These are phyloP conservation scores for Aureobasidium mangrovei DNA, from an alignment of 2,329 filamentous ascomycete genomes.

Conservation along the genomic window DNA sequence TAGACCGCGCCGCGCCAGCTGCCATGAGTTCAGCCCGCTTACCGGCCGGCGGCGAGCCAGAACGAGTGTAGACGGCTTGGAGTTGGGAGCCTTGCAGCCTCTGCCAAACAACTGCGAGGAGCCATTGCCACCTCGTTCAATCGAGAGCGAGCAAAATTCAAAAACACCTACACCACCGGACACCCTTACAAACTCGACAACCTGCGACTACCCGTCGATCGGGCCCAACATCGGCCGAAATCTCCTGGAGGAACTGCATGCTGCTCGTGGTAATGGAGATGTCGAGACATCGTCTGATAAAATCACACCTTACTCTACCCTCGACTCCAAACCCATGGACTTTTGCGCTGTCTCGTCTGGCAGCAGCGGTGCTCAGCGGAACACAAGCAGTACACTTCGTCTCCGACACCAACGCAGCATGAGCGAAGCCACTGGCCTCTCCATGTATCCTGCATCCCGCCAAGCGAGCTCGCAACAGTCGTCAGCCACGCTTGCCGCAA, in stretches of 20 bases:
- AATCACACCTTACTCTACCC: background rate
- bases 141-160: background rate
- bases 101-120: too few species aligned
- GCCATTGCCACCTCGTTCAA: background rate
- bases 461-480: background rate
- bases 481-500: background rate
- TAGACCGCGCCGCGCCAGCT: background rate
- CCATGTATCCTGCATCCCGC: background rate
- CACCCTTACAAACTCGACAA: background rate
- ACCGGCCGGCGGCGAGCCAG: conserved; percentile 17
- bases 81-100: background rate
- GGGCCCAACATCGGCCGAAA: conserved; percentile 24
- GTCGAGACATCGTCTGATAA: background rate
- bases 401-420: conserved; percentile 14
- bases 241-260: conserved; percentile 27
- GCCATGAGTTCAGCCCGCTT: conserved; percentile 7
- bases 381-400: background rate
- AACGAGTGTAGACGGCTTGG: conserved; percentile 15
- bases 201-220: conserved; percentile 20
- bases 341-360: background rate
- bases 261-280: conserved; percentile 15
- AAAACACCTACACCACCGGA: background rate
- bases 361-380: background rate
- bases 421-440: conserved; percentile 15
- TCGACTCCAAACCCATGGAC: background rate